Evolutionary conservation across 1,284 basidiomycete genomes (phyloP).

Genomic region (Nidula niveotomentosa): DNA sequence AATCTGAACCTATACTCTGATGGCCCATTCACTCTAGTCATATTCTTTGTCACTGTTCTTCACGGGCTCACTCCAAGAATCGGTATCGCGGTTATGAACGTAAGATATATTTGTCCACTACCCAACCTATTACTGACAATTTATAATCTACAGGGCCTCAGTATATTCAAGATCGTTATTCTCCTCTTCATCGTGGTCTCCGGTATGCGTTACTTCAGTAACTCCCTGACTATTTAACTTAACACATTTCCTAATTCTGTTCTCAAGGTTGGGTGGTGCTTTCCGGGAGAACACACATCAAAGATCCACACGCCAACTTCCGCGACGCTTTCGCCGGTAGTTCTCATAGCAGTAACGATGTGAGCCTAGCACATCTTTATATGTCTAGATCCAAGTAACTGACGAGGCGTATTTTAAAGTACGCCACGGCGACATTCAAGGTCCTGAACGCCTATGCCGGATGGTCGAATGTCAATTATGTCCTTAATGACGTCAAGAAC

Average conservation of each 20-base stretch:
- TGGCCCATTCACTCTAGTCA: slow-evolving; percentile 25
- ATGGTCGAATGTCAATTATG: slow-evolving; percentile 52
- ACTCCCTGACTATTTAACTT: not conserved
- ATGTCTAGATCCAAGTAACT: not conserved
- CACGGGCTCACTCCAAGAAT: slow-evolving; percentile 44
- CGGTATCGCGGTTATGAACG: slow-evolving; percentile 51
- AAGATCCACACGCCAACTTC: slow-evolving; percentile 45
- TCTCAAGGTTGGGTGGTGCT: slow-evolving; percentile 48
- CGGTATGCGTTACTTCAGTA: slow-evolving; percentile 15
- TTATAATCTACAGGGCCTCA: slow-evolving; percentile 23
- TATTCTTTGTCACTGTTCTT: slow-evolving; percentile 40
- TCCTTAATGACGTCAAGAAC: slow-evolving; percentile 53
- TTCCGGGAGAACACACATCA: slow-evolving; percentile 41
- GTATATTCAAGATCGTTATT: slow-evolving; percentile 41
- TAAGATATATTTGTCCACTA: slow-evolving; percentile 11
- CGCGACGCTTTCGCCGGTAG: slow-evolving; percentile 46
- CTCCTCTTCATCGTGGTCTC: slow-evolving; percentile 38
- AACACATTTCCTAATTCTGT: not conserved
- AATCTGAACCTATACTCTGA: not conserved
- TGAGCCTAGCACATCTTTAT: slow-evolving; percentile 5
- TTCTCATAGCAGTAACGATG: slow-evolving; percentile 42
- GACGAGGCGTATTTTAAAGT: slow-evolving; percentile 26
- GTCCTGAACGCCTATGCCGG: slow-evolving; percentile 57
- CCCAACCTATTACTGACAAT: not conserved
- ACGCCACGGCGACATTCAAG: slow-evolving; percentile 59